These are phyloP conservation scores for Trichoderma guizhouense DNA, from an alignment of 2,329 filamentous ascomycete species.

Conservation along the genomic window DNA sequence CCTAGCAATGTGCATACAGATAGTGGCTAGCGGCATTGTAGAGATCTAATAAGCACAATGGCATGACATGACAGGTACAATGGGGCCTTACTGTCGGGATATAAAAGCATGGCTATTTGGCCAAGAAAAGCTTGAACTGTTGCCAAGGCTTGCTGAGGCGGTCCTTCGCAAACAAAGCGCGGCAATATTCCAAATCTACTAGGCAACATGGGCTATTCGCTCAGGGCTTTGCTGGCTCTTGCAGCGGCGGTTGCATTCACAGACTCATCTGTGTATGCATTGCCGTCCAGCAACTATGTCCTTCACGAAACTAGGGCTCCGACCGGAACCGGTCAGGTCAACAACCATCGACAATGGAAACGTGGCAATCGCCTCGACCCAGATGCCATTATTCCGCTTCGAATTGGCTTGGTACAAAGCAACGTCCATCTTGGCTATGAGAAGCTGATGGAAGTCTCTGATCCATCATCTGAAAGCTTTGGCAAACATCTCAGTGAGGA, in stretches of 20 bases:
- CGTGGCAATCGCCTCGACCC: constrained; percentile 16
- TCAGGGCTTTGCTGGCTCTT: background rate
- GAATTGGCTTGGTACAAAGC: constrained; percentile 42
- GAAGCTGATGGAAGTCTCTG: constrained; percentile 40
- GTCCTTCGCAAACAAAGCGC: background rate
- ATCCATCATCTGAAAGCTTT: constrained; percentile 43
- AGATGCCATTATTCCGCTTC: constrained; percentile 28
- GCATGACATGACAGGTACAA: background rate
- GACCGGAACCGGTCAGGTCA: background rate
- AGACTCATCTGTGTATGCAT: background rate
- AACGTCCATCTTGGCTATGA: constrained; percentile 44
- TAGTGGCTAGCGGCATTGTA: background rate
- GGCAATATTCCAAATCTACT: background rate
- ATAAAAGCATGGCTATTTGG: background rate
- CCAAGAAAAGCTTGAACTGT: background rate
- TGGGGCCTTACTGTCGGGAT: background rate
- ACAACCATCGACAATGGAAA: constrained; percentile 12
- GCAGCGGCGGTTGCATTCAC: constrained; percentile 4
- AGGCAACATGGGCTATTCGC: background rate
- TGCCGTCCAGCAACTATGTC: constrained; percentile 18
- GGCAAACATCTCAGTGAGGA: constrained; percentile 45
- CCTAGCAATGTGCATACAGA: background rate
- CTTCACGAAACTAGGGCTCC: constrained; percentile 18
- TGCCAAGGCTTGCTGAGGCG: background rate
- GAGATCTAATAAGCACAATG: background rate